Base-by-base conservation (phyloP, 495 filamentous ascomycete genomes). In the Penicillium cinerascens region DNA sequence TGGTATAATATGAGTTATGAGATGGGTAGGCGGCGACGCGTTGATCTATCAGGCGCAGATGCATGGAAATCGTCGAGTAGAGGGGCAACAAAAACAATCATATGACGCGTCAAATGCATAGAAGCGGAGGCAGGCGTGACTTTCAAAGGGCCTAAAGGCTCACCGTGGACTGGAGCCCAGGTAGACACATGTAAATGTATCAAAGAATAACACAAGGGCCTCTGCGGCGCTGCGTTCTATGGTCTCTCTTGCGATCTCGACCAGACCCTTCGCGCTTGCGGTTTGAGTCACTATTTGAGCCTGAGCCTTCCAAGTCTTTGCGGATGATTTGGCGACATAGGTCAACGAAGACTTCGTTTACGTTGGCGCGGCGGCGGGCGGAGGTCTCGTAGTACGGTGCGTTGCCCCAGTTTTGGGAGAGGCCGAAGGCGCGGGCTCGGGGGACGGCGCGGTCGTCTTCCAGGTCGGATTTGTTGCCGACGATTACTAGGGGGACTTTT, bases 381-480 rank as follows among this genome's bases (percentile, higher is more conserved):
- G 85, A 90, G 21, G 93, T 88, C 75, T 98, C 93, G 67, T 97
- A 97, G 69, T 97, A 97, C 2, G 93, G 95, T 23, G 87, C 88
- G 56, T 85, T 84, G 37, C 87, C 87, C 93, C 93, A 98, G 60
- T 78, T 84, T 62, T 95, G 88, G 16, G 87, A 89, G 46, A 97
- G 77, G n/a, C 82, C 72, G 65, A 97, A 96, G 17, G 91, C 93
- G 52, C 85, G 86, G 39, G 86, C 81, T 17, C 91, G 83, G 18
- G 88, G 85, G 23, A 98, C 91, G 16, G 81, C 82, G 29, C 93
- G 86, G 62, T 96, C 88, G 62, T 96, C 91, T 70, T 95, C 91
- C 11, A 98, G 82, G 63, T 98, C 93, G 25, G 87, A 89, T 70
- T 98, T 98, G 77, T 98, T 98, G 56, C 93, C 93, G 27, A 97